Conservation (phyloP, 140 eudicot species). For the Ambrosia hybrid region DNA sequence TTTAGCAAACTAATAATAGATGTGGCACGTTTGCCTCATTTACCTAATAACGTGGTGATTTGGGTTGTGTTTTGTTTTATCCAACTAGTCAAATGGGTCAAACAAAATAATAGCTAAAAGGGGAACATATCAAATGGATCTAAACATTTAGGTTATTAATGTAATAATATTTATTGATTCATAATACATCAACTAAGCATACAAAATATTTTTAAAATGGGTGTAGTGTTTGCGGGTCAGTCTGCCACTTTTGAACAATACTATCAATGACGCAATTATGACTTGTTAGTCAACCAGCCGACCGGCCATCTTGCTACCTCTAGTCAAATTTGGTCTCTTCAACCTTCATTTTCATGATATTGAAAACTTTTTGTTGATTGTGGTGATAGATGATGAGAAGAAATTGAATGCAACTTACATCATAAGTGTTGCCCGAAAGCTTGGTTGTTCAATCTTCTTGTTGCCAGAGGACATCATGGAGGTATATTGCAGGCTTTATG, state of each 20-base stretch:
- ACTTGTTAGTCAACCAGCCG: background rate
- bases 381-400: slow-evolving; percentile 79
- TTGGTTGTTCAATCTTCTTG: slow-evolving; percentile 90
- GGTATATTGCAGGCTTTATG: slow-evolving; percentile 41
- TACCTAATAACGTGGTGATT: too few species aligned
- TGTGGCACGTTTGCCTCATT: too few species aligned
- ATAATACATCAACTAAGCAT: background rate
- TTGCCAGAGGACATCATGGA: slow-evolving; percentile 97
- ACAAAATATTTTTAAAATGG: background rate
- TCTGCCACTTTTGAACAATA: background rate
- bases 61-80: too few species aligned
- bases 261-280: background rate
- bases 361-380: slow-evolving; percentile 8
- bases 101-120: background rate
- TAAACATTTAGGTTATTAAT: too few species aligned
- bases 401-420: slow-evolving; percentile 93
- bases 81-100: too few species aligned
- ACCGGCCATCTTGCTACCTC: background rate
- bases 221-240: background rate
- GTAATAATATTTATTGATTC: too few species aligned
- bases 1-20: too few species aligned
- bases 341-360: background rate
- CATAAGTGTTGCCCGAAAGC: slow-evolving; percentile 95
- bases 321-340: background rate
- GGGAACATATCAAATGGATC: background rate